phyloP scores from a whole-genome alignment of 176 grass and related monocot species.

The Oryza punctata region DNA sequence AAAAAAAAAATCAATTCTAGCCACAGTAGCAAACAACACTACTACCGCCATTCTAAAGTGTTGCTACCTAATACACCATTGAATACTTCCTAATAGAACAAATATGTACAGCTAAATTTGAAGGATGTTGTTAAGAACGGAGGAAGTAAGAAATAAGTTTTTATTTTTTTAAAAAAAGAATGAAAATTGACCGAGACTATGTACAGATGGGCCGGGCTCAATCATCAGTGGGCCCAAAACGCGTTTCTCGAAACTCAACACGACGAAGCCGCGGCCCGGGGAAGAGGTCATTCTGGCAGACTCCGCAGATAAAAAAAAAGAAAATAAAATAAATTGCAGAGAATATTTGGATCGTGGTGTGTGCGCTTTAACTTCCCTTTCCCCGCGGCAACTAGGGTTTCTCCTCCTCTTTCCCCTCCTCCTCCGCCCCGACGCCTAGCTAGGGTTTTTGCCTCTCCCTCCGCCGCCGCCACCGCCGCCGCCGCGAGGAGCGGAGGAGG shows the following conservation, averaged over 20 bases:
- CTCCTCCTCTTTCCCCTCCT: constrained; percentile 24
- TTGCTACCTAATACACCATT: too few relatives aligned
- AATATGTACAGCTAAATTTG: too few relatives aligned
- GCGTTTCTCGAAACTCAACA: not conserved
- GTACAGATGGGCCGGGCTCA: not conserved
- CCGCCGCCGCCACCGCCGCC: not conserved
- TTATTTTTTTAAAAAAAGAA: too few relatives aligned
- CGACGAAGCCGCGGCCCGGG: not conserved
- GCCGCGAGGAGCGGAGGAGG: not conserved
- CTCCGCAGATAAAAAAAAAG: not conserved
- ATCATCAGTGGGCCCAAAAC: not conserved
- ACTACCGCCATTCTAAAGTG: too few relatives aligned
- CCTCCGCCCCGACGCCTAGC: constrained; percentile 37
- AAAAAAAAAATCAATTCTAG: too few relatives aligned
- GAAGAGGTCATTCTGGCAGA: not conserved
- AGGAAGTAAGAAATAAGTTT: too few relatives aligned
- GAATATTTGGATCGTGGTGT: constrained; percentile 58
- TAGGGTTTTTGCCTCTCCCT: constrained; percentile 65
- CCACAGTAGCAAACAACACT: too few relatives aligned
- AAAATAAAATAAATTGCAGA: not conserved
- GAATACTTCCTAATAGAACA: too few relatives aligned
- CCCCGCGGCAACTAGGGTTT: constrained; percentile 66
- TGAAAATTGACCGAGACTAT: too few relatives aligned
- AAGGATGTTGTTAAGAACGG: too few relatives aligned
- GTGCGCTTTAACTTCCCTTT: constrained; percentile 46